Base-by-base conservation (phyloP, 1,139 yeast genomes). In the Lodderomyces oxycetoniae region DNA sequence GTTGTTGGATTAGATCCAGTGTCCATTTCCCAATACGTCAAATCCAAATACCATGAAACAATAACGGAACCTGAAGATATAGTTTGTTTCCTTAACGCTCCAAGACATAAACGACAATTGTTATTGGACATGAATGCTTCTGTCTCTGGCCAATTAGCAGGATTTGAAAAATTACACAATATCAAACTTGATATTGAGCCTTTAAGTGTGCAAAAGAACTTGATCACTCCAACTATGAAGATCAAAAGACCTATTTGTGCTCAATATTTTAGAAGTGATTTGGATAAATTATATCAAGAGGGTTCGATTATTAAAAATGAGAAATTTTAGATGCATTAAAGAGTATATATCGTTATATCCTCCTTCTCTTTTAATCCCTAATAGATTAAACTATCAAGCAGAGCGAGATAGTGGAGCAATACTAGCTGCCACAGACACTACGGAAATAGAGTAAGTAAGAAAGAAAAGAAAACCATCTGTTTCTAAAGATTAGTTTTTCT, bases 191-290 rank as follows among this genome's bases (percentile, higher is more conserved):
- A 66, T 26, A 52, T 81, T 33, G 91, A 83, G 43, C 89, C 91
- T 2, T 70, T 84, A 52, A 77, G 70, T 20, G 57, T 76, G 21
- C 82, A 74, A 31, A 74, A 77, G 41, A 80, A 77, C 35, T 74
- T 77, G n/a, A 58, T 83, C 30, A 84, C 94, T 4, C 93, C 93
- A 30, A 83, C 94, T 2, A 59, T 83, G 52, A 84, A 84, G 60
- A 70, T 82, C 42, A 82, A 79, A 59, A 66, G 94, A 47, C 71
- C 74, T 7, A 61, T 68, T 29, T 84, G 86, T 9, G 59, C 68
- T 23, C 70, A 69, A 47, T 62, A 60, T 45, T 83, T 77, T 54
- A 61, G 60, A 36, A 47, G 54, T 2, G 61, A 59, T n/a, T 58
- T 82, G 38, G 67, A 67, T 5, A 52, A 49, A 9, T 60, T 84